A percentile compares a stretch with the other conserved stretches of the same genome.
phyloP scores from a whole-genome alignment of 164 flowering plant genomes.

The Cinnamomum micranthum region DNA sequence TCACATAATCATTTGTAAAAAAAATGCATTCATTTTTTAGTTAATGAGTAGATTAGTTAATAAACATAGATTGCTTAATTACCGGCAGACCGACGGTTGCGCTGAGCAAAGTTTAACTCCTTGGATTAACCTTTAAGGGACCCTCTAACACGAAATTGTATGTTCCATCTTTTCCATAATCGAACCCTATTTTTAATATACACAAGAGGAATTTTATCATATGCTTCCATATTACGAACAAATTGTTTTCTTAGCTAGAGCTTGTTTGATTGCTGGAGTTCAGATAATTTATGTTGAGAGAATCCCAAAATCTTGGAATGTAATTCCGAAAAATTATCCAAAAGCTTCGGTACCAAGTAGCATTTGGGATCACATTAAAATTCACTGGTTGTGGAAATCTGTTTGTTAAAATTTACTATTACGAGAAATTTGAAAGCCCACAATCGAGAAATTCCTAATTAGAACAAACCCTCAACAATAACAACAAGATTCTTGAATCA shows the following conservation, averaged over 20 bases:
- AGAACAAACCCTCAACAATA: no score
- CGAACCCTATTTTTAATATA: neutral
- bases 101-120: slow-evolving; percentile 46
- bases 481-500: no score
- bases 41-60: neutral
- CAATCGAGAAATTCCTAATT: no score
- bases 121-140: slow-evolving; percentile 34
- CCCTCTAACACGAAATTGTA: slow-evolving; percentile 18
- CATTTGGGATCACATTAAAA: no score
- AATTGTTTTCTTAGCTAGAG: no score
- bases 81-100: slow-evolving; percentile 61
- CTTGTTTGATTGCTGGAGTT: neutral
- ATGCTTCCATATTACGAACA: no score
- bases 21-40: neutral
- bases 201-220: no score
- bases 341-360: no score
- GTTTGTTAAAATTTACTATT: no score
- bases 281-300: neutral
- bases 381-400: no score
- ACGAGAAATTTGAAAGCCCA: no score
- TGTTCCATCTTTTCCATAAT: neutral
- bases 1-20: neutral
- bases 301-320: neutral
- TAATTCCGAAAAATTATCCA: neutral
- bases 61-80: slow-evolving; percentile 10